Base-by-base conservation (phyloP, 2,329 filamentous ascomycete species). In the Plenodomus lindquistii region DNA sequence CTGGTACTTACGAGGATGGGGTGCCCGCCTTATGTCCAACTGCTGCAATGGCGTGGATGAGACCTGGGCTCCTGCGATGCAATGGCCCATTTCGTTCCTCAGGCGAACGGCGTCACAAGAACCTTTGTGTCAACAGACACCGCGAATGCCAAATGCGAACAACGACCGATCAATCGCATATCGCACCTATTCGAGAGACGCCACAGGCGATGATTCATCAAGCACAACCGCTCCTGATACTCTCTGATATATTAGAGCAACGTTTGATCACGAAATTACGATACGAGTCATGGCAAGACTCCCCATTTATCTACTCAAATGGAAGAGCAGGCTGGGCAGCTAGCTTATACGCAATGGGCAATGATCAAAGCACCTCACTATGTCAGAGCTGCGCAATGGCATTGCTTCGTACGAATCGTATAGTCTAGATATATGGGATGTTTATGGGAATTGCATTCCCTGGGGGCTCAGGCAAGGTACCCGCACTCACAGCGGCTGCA, bases 1-100 rank as follows among this genome's bases (percentile, higher is more conserved):
- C 62, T 77, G 63, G 74, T 74, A 73, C 75, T 61, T 73, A 48
- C 46, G 65, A 2, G 68, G 66, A 1, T 70, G 72, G 67, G 67
- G 61, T 16, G 49, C 65, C 31, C 54, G 62, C 17, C 44, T 70
- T 4, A 61, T 69, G 42, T 50, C 52, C 8, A 54, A 57, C 3
- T 63, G 66, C 35, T 53, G 45, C 9, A 52, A 66, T 9, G 41
- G 36, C 29, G 36, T 67, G 4, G 63, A 67, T 16, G 50, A 57
- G n/a, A 57, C 40, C 8, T 70, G 68, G 67, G 24, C 54, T 10
- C 50, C 52, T 2, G 52, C 50, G 4, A 43, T 67, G 19, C 54
- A 62, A 36, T 71, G 67, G 68, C 65, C 64, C 10, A 17, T 59
- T 7, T 55, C 62, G 0, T 63, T 65, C 20, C 22, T 64, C 21